Conservation (phyloP, 208 protist genomes). For the Leishmania lainsoni region DNA sequence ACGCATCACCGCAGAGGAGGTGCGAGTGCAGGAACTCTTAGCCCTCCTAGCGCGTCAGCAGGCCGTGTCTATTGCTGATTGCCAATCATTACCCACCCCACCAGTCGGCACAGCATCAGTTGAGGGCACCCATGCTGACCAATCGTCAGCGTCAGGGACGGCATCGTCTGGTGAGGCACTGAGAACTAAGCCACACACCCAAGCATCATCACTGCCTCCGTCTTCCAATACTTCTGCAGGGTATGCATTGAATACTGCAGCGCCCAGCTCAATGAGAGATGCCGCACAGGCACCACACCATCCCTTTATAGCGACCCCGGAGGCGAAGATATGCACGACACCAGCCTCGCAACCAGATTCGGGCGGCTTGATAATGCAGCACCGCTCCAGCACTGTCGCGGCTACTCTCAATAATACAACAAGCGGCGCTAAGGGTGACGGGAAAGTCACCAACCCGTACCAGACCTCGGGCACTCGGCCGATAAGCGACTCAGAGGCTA, state of each 20-base stretch:
- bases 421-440: background rate
- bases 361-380: constrained; percentile 22
- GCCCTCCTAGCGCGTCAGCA: constrained; percentile 28
- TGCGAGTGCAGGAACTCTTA: constrained; percentile 32
- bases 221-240: background rate
- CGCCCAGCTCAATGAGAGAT: background rate
- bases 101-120: background rate
- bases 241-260: background rate
- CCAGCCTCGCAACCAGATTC: background rate
- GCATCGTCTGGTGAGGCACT: background rate
- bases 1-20: constrained; percentile 50
- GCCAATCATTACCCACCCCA: background rate
- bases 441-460: background rate
- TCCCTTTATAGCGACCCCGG: background rate
- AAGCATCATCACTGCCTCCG: background rate
- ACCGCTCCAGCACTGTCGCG: background rate
- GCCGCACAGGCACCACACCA: background rate
- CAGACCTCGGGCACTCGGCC: background rate
- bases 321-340: background rate
- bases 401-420: background rate
- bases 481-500: constrained; percentile 26
- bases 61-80: constrained; percentile 10
- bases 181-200: background rate
- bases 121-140: background rate
- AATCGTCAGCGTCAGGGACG: background rate